Evolutionary conservation across 2,329 filamentous ascomycete species (phyloP).

Genomic region (Cadophora malorum): DNA sequence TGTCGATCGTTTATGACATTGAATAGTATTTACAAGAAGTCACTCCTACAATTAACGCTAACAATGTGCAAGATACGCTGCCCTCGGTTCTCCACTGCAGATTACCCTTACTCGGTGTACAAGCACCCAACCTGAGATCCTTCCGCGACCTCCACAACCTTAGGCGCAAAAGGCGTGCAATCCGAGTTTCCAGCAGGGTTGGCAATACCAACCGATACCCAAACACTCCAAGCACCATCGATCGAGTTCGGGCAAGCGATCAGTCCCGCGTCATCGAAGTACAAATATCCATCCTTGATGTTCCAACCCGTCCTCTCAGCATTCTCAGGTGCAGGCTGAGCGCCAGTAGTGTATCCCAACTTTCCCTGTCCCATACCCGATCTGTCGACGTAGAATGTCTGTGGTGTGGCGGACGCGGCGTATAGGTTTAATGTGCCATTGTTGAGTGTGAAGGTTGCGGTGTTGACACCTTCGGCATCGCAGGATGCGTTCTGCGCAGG

Average conservation of each 20-base stretch:
- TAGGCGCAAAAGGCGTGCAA: constrained; percentile 7
- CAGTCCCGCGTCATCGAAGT: constrained; percentile 3
- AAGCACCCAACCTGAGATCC: constrained; percentile 3
- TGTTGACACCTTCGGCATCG: neutral
- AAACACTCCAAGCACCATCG: constrained; percentile 6
- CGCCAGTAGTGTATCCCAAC: constrained; percentile 15
- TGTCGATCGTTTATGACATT: neutral
- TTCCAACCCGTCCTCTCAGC: constrained; percentile 10
- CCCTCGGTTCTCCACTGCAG: neutral
- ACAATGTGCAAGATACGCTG: neutral
- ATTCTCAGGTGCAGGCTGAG: neutral
- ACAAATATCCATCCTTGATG: constrained; percentile 17
- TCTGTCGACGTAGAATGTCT: constrained; percentile 18
- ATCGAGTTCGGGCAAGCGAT: constrained; percentile 9
- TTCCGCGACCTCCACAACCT: neutral
- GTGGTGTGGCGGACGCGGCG: neutral
- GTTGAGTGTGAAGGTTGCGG: constrained; percentile 16
- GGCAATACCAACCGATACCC: neutral
- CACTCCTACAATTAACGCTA: neutral
- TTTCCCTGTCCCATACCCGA: constrained; percentile 14
- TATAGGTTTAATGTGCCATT: constrained; percentile 11
- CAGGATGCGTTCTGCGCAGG: constrained; percentile 11
- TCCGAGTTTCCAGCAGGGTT: constrained; percentile 13
- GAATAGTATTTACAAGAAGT: constrained; percentile 28
- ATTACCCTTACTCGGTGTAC: neutral